Evolutionary conservation across 2,329 filamentous ascomycete genomes (phyloP), one percentile per base, ranked within the genome.

Genomic region (Colletotrichum agaves): DNA sequence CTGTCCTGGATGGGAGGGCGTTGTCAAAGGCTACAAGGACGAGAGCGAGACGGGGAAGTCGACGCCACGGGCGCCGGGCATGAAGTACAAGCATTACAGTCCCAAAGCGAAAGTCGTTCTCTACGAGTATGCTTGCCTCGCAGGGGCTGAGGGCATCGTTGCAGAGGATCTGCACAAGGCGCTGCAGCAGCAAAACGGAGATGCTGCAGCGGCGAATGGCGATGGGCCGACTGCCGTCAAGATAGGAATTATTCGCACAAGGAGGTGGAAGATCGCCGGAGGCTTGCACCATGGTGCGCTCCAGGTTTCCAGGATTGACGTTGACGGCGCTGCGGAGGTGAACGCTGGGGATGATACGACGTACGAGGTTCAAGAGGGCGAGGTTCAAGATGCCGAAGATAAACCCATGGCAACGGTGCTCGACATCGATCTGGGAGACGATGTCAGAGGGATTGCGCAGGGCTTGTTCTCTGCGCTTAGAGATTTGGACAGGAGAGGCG

Each of bases 11-110:
- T 99, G 96, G 95, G 91, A 94, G 76, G 81, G 87, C 43, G 92
- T 93, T 1, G 84, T 86, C 69, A 88, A 91, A 67, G 95, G 88
- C 11, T 98, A 98, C 78, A 89, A 91, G 75, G 93, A 97, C 74
- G 85, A 86, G 64, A 88, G 88, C 15, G 88, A 93, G 73, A 84
- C 87, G 19, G 90, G 87, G 5, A 88, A 87, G 57, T 82, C 77
- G 1, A 85, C 86, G 10, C 96, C 96, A 0, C 86, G 93, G 63
- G 96, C 96, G 1, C 96, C 96, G 0, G 96, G 96, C 1, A 99
- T 99, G 96, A 99, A 99, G 80, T 99, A 99, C 78, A 93, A 96
- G 76, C 96, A 99, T 77, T 99, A 99, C 75, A 97, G 94, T 47
- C 96, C 96, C 1, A 93, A 90, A 77, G 97, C 96, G 1, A 89